Evolutionary conservation across 2,329 filamentous ascomycete genomes (phyloP).

Genomic region (Mollisiaceae sp.): DNA sequence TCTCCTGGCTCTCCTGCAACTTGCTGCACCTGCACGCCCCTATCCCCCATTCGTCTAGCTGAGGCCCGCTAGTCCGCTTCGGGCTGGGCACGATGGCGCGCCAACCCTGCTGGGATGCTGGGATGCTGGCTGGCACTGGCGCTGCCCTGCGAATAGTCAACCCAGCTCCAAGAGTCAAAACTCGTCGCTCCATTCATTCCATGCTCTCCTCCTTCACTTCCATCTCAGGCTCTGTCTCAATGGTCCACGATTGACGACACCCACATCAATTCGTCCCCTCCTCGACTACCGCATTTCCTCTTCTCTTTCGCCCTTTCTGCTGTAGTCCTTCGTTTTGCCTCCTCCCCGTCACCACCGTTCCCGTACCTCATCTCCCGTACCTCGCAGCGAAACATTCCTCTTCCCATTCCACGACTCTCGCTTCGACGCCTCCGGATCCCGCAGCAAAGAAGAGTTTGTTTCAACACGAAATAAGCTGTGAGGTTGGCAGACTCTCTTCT

Average conservation of each 20-base stretch:
- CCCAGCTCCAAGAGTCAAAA: constrained; percentile 6
- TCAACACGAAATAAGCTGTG: constrained; percentile 21
- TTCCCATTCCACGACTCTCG: constrained; percentile 33
- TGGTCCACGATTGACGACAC: constrained; percentile 25
- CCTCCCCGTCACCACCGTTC: constrained; percentile 5
- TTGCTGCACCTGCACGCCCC: constrained; percentile 1
- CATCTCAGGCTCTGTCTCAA: constrained; percentile 24
- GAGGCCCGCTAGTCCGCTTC: not conserved
- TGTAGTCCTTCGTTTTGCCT: constrained; percentile 32
- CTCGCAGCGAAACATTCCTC: constrained; percentile 28
- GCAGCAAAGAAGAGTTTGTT: constrained; percentile 19
- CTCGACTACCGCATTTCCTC: constrained; percentile 16
- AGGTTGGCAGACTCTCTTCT: constrained; percentile 32
- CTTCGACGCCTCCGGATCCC: constrained; percentile 23
- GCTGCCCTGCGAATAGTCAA: constrained; percentile 8
- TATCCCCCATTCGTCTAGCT: not conserved
- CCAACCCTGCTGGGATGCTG: constrained; percentile 6
- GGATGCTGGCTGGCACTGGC: no score
- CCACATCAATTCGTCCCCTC: constrained; percentile 16
- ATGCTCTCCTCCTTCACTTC: constrained; percentile 17
- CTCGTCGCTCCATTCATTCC: constrained; percentile 18
- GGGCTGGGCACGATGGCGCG: not conserved
- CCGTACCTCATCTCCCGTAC: constrained; percentile 8
- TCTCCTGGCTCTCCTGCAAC: not conserved
- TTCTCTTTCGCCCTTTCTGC: constrained; percentile 23